Evolutionary conservation across 768 basidiomycete genomes (phyloP).

Genomic region (Kwoniella dendrophila): DNA sequence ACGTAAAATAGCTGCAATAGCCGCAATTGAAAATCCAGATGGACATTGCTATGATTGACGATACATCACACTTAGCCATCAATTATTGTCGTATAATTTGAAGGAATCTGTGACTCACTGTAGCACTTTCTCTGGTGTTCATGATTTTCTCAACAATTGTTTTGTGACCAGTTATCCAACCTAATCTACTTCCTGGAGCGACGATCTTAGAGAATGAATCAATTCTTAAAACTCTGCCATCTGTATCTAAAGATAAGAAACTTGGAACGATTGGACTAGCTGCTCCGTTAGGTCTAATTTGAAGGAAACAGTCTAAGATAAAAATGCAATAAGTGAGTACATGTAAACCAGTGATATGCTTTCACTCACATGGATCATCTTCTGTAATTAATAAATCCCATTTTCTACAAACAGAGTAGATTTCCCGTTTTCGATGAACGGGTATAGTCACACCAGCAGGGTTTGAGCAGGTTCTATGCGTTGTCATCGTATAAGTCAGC

Average conservation of each 20-base stretch:
- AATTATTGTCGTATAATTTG: not conserved
- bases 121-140: conserved; percentile 37
- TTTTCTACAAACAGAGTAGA: conserved; percentile 76
- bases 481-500: not conserved
- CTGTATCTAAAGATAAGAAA: conserved; percentile 44
- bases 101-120: conserved; percentile 22
- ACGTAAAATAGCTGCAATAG: conserved; percentile 36
- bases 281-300: conserved; percentile 44
- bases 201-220: conserved; percentile 51
- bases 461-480: conserved; percentile 63
- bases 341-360: not conserved
- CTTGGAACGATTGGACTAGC: conserved; percentile 38
- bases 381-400: conserved; percentile 75
- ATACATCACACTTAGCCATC: not conserved
- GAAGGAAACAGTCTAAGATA: conserved; percentile 49
- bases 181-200: conserved; percentile 41
- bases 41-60: conserved; percentile 28
- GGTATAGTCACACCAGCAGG: conserved; percentile 74
- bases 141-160: conserved; percentile 36
- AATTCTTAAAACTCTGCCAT: conserved; percentile 46
- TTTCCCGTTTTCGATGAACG: conserved; percentile 66
- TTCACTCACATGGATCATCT: conserved; percentile 64
- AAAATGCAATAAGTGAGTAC: conserved; percentile 43
- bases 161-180: conserved; percentile 42
- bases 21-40: conserved; percentile 39